Base-by-base conservation (phyloP, 768 basidiomycete species). In the Lactarius indigo region DNA sequence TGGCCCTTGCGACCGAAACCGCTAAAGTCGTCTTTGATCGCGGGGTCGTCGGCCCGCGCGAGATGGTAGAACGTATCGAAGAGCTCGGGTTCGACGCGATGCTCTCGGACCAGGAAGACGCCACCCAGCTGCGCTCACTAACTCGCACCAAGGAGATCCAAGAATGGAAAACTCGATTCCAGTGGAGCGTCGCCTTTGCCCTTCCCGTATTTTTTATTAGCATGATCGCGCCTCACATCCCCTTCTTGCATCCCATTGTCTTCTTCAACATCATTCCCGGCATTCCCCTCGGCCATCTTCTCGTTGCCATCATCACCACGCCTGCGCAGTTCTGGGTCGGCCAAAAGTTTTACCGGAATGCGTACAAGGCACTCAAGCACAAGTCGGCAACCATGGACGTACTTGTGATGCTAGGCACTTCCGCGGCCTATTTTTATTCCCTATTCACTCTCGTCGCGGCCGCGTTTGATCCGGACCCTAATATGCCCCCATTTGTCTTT, bases 381-480 rank as follows among this genome's bases (percentile, higher is more conserved):
- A 84, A 87, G 33, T 84, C 87, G 10, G 92, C 95, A 8, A 99
- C 96, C 2, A 99, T 99, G 96, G 97, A 99, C 75, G 94, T 98
- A 47, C 90, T 99, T 55, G 86, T 99, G 73, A 92, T 95, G 78
- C 84, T 98, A 39, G 97, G 96, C 59, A 98, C 96, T 5, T 91
- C 94, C 0, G 89, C 96, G 0, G 92, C 97, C 9, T 98, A 96
- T 75, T 82, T 89, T 71, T 99, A 98, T 78, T 98, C 96, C 1
- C 67, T 94, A 30, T 77, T 85, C 67, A 78, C 84, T 56, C 83
- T 99, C 81, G 54, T 92, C 67, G 79, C 79, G 59, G 90, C 92
- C 7, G 75, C 82, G 4, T 83, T 89, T 76, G 86, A 87, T 72
- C 76, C 81, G 5, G 84, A 89, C 12, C 83, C 88, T 0, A 82